phyloP scores from a whole-genome alignment of 2,329 filamentous ascomycete genomes.

The Aspergillus calidoustus region DNA sequence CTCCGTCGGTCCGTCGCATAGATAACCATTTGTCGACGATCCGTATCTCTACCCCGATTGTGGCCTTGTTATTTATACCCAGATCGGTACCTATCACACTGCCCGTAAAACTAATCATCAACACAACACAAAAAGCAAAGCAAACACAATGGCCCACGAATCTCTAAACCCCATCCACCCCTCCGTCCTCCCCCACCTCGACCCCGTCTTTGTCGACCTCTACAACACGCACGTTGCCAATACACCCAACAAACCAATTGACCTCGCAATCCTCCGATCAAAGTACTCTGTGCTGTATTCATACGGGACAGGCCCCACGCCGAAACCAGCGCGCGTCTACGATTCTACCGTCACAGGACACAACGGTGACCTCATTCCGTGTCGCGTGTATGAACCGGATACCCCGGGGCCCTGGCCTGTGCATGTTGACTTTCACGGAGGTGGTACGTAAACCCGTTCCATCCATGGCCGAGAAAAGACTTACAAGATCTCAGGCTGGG shows the following conservation, averaged over 20 bases:
- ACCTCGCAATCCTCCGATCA: slow-evolving; percentile 43
- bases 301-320: slow-evolving; percentile 50
- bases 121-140: no score
- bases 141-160: slow-evolving; percentile 37
- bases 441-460: no score
- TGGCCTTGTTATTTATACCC: no score
- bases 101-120: no score
- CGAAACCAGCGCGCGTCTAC: slow-evolving; percentile 47
- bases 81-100: no score
- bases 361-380: slow-evolving; percentile 31
- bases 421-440: no score
- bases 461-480: no score
- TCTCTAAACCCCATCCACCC: slow-evolving; percentile 56
- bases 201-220: slow-evolving; percentile 54
- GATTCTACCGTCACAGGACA: slow-evolving; percentile 42
- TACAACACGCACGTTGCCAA: slow-evolving; percentile 54
- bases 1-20: slow-evolving; percentile 27
- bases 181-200: slow-evolving; percentile 51
- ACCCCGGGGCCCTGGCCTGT: no score
- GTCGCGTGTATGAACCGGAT: no score
- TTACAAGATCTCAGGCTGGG: no score
- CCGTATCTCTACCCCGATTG: no score
- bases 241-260: slow-evolving; percentile 46
- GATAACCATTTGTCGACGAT: slow-evolving; percentile 20
- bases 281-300: slow-evolving; percentile 53